Evolutionary conservation across 2,329 filamentous ascomycete species (phyloP), one percentile per base, ranked within the genome.

Genomic region (Rutstroemia sp.): DNA sequence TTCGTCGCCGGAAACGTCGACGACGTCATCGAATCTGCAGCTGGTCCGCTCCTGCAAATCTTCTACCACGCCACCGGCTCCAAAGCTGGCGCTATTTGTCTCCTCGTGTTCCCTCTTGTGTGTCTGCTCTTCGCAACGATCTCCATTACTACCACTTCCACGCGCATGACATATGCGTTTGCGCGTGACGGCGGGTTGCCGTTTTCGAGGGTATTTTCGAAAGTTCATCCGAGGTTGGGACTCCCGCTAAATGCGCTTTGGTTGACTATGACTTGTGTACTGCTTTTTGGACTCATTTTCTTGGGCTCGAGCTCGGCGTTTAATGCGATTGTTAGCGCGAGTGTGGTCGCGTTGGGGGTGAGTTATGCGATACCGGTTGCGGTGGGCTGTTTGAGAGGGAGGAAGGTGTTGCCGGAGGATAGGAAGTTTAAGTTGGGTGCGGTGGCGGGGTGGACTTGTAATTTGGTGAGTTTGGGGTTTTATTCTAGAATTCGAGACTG

Each of bases 291-390:
- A 0, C 77, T 79, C 55, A 83, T 89, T 57, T 87, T 87, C 69
- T 74, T 89, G 2, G 84, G 53, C 0, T 88, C 84, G 1, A 75
- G 71, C 57, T 82, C 79, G 58, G 85, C 86, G 0, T 88, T 89
- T 70, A 88, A 87, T 52, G 86, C 86, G 16, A 87, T 89, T 62
- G 78, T 87, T 4, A 82, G 84, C 0, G 80, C 85, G 0, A 86
- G 84, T 0, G 87, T 91, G 0, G 86, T 90, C 6, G 80, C 87
- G 1, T 75, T 91, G 0, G 84, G 86, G 10, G 73, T 91, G 4
- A 85, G 84, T 4, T 91, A 91, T 62, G 87, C 80, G 14, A 87
- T 91, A 30, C 88, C 87, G 0, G 79, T 88, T 42, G 76, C 80
- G 0, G 82, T 91, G 63, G 88, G 91, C 63, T 78, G 83, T 56